Conservation (phyloP, 2,329 filamentous ascomycete genomes). For the Neocatenulostroma microsporum region DNA sequence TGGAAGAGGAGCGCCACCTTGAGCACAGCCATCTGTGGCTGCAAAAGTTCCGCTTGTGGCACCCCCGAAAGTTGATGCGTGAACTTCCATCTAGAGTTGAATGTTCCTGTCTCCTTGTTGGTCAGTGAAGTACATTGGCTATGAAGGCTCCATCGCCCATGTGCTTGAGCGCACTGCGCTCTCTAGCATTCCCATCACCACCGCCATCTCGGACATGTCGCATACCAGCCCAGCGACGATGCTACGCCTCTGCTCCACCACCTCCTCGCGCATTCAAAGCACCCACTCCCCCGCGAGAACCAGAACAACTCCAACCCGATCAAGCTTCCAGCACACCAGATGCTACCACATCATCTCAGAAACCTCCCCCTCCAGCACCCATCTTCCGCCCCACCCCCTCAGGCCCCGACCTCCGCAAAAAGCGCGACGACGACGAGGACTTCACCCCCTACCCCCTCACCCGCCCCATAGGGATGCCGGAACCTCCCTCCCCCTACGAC, state of each 20-base stretch:
- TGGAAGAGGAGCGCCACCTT: too few species aligned
- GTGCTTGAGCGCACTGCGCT: constrained; percentile 23
- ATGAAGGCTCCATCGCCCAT: constrained; percentile 27
- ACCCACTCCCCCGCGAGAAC: background rate
- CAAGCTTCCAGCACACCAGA: constrained; percentile 3
- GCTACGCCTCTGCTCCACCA: constrained; percentile 18
- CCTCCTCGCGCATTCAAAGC: constrained; percentile 6
- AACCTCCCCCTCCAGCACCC: constrained; percentile 9
- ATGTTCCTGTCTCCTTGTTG: too few species aligned
- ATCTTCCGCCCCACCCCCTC: constrained; percentile 10
- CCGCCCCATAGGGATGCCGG: constrained; percentile 73
- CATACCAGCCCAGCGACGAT: constrained; percentile 10
- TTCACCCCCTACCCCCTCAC: constrained; percentile 49
- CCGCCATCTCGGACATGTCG: background rate
- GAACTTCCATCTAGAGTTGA: too few species aligned
- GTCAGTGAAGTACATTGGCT: background rate
- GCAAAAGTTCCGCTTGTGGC: too few species aligned
- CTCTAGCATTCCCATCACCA: constrained; percentile 15
- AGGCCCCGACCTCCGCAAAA: constrained; percentile 14
- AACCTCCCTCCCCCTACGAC: constrained; percentile 67
- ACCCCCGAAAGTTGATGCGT: too few species aligned
- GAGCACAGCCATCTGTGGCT: too few species aligned
- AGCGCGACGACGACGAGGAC: constrained; percentile 28
- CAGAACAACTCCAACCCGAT: constrained; percentile 2
- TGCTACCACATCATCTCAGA: constrained; percentile 1